Conservation (phyloP, 2,329 filamentous ascomycete genomes). For the Cadophora luteo-olivacea region DNA sequence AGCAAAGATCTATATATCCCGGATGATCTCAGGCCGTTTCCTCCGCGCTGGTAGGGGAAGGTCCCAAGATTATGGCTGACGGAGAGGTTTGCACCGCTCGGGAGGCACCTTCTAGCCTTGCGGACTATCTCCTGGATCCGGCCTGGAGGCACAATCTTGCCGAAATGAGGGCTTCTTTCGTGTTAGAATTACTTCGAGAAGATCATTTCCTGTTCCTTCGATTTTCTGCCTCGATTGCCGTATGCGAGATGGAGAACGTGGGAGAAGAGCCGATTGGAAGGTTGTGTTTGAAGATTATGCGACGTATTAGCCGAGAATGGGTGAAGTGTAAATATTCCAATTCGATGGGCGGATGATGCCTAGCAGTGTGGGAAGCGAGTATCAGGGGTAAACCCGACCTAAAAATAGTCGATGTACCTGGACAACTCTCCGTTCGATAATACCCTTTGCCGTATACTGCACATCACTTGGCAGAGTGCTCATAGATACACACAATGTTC, state of each 20-base stretch:
- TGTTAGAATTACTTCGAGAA: constrained; percentile 5
- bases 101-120: background rate
- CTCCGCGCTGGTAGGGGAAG: constrained; percentile 21
- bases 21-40: constrained; percentile 27
- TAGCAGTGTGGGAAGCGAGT: background rate
- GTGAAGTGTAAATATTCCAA: constrained; percentile 4
- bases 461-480: background rate
- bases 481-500: background rate
- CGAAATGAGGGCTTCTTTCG: background rate
- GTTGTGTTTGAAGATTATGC: background rate
- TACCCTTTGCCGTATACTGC: background rate
- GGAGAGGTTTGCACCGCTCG: background rate
- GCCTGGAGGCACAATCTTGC: background rate
- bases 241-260: constrained; percentile 16
- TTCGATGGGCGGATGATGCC: constrained; percentile 21
- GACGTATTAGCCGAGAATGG: constrained; percentile 20
- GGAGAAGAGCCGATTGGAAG: constrained; percentile 23
- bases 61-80: constrained; percentile 9
- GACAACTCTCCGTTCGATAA: background rate
- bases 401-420: background rate
- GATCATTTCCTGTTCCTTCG: background rate
- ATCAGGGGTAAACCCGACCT: background rate
- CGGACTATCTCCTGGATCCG: background rate
- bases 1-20: constrained; percentile 8
- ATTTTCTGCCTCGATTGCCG: constrained; percentile 9